Evolutionary conservation across 164 flowering plant genomes (phyloP), one percentile per base, ranked within the genome.

Genomic region (Protea cynaroides): DNA sequence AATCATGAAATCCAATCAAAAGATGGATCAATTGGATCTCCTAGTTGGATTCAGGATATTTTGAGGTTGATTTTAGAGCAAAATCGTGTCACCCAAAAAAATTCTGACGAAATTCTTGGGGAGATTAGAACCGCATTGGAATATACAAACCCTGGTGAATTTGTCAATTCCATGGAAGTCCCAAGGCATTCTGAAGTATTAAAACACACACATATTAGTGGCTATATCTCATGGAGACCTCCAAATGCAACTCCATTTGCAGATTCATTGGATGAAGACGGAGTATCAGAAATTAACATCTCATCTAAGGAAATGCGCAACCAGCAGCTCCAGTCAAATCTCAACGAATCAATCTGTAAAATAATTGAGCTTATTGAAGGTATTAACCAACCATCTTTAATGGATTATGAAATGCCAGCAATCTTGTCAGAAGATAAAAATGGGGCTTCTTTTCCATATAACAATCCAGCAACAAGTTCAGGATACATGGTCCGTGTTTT

Each of bases 321-420:
- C 23, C 69, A 63, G 47, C 74, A 71, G 63, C 29, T 73, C 10
- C 73, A 67, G 13, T 52, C 81, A 46, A 74, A 73, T 77, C 64
- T 82, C 62, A 75, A 63, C 23, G 71, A 75, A 69, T 83, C 92
- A 62, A 69, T 93, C 22, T 61, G 66, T 64, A 90, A 79, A 73
- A 66, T 90, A 38, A 75, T 84, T 61, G 85, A 84, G 66, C 88
- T 90, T 69, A 72, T 90, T 54, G 91, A 86, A 74, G 91, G 92
- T 47, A 75, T 83, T 59, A 72, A 61, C 66, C 66, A 80, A 49
- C 65, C 80, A 54, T 78, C 83, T 40, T 61, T 58, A 46, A 43
- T 22, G 38, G 76, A 78, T 61, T 59, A 72, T 61, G 64, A 65
- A 56, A 60, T 50, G 49, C 65, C 64, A n/a, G 74, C 76, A 24